Evolutionary conservation across 805 yeast genomes (phyloP).

Genomic region (Candida ponderosae): DNA sequence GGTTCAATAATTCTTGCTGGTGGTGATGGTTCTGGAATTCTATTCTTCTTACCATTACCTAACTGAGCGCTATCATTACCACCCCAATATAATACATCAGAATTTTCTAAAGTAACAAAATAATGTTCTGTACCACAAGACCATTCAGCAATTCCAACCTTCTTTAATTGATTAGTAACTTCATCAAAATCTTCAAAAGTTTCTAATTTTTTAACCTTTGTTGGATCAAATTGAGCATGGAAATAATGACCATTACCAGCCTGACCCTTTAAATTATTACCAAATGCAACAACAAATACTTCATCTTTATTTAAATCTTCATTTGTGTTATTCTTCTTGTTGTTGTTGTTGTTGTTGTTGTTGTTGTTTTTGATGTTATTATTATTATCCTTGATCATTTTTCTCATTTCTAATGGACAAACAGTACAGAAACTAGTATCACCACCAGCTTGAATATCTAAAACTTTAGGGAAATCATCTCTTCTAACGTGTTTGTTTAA

Average conservation of each 20-base stretch:
- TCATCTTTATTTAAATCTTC: conserved; percentile 19
- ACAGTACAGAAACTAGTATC: conserved; percentile 50
- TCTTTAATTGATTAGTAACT: conserved; percentile 26
- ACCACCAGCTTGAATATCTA: conserved; percentile 61
- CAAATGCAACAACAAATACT: conserved; percentile 52
- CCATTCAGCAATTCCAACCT: conserved; percentile 43
- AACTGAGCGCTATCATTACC: conserved; percentile 76
- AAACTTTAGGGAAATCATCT: conserved; percentile 37
- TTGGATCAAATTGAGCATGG: conserved; percentile 68
- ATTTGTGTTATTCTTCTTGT: conserved; percentile 15
- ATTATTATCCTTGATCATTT: conserved; percentile 19
- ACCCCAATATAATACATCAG: conserved; percentile 76
- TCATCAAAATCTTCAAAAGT: conserved; percentile 52
- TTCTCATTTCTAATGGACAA: conserved; percentile 21
- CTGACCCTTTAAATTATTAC: conserved; percentile 82
- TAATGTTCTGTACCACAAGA: conserved; percentile 60
- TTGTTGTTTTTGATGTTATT: conserved; percentile 9
- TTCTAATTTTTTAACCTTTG: conserved; percentile 33
- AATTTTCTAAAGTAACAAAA: conserved; percentile 49
- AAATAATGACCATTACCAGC: conserved; percentile 71
- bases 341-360: no score
- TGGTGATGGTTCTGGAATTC: conserved; percentile 43
- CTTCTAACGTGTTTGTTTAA: conserved; percentile 32
- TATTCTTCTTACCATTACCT: conserved; percentile 71
- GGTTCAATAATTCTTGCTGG: conserved; percentile 59